phyloP scores from a whole-genome alignment of 164 flowering plant genomes.

The Platanus orientalis region DNA sequence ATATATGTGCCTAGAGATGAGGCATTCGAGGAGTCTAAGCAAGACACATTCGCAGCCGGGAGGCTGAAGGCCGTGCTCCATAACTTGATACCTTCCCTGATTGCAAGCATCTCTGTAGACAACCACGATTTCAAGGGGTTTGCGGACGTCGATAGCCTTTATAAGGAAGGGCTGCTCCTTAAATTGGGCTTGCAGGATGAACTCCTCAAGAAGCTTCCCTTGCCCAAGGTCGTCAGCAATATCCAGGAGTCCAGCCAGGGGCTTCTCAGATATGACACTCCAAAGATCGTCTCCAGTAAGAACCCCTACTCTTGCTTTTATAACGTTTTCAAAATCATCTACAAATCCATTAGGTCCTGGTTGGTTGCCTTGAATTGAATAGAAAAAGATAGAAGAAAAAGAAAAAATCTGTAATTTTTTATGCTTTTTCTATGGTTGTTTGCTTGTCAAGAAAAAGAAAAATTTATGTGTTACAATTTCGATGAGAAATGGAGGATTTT shows the following conservation, averaged over 20 bases:
- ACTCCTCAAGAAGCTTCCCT: conserved; percentile 58
- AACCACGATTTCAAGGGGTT: conserved; percentile 77
- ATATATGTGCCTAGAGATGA: conserved; percentile 92
- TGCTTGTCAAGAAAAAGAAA: no score
- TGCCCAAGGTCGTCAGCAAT: conserved; percentile 47
- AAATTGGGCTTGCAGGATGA: conserved; percentile 69
- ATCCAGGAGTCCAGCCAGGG: conserved; percentile 66
- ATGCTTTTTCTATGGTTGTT: no score
- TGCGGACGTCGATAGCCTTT: conserved; percentile 70
- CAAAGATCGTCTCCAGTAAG: conserved; percentile 80
- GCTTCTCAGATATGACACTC: conserved; percentile 73
- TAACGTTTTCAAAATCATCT: no score
- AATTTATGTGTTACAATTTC: no score
- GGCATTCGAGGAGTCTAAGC: conserved; percentile 85
- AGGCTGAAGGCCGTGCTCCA: conserved; percentile 82
- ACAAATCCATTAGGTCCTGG: no score
- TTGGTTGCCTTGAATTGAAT: no score
- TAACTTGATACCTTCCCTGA: conserved; percentile 61
- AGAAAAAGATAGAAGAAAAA: no score
- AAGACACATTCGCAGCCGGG: conserved; percentile 51
- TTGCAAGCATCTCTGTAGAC: conserved; percentile 57
- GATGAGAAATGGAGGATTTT: no score
- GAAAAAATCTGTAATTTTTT: no score
- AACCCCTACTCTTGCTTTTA: not conserved
- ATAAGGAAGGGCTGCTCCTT: conserved; percentile 68